Evolutionary conservation across 1,284 basidiomycete genomes (phyloP).

Genomic region (Cryptococcus sp.): DNA sequence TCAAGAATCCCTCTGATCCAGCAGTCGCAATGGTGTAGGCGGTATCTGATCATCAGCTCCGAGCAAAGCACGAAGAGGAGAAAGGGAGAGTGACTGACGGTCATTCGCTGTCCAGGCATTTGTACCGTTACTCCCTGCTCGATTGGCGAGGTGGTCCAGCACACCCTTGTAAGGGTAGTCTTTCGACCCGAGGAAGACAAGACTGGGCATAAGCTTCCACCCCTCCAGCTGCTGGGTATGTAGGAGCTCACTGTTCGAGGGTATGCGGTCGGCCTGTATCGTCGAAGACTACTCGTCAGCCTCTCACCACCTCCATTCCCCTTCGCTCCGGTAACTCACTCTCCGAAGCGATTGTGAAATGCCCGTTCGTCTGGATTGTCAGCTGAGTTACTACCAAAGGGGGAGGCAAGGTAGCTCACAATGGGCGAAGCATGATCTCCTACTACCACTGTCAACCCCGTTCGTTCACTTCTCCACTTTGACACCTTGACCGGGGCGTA

Average conservation of each 20-base stretch:
- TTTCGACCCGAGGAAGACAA: slow-evolving; percentile 91
- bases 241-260: slow-evolving; percentile 60
- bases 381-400: slow-evolving; percentile 6
- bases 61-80: slow-evolving; percentile 1
- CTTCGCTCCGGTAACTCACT: slow-evolving; percentile 53
- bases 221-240: no score
- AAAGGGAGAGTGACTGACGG: slow-evolving; percentile 29
- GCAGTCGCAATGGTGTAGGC: slow-evolving; percentile 98
- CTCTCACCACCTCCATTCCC: slow-evolving; percentile 1
- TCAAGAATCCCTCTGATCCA: slow-evolving; percentile 90
- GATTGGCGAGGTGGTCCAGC: slow-evolving; percentile 93
- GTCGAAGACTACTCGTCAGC: slow-evolving; percentile 64
- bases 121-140: slow-evolving; percentile 90
- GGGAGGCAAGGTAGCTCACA: slow-evolving; percentile 14
- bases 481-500: slow-evolving; percentile 43
- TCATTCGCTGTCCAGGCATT: slow-evolving; percentile 58
- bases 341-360: slow-evolving; percentile 88
- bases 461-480: slow-evolving; percentile 47
- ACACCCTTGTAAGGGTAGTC: slow-evolving; percentile 96
- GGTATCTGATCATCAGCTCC: slow-evolving; percentile 58
- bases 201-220: slow-evolving; percentile 48
- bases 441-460: slow-evolving; percentile 49
- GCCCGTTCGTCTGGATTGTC: slow-evolving; percentile 70
- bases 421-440: slow-evolving; percentile 67
- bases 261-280: slow-evolving; percentile 92